Evolutionary conservation across 352 stramenopile species (phyloP).

Genomic region (Phytophthora melonis): DNA sequence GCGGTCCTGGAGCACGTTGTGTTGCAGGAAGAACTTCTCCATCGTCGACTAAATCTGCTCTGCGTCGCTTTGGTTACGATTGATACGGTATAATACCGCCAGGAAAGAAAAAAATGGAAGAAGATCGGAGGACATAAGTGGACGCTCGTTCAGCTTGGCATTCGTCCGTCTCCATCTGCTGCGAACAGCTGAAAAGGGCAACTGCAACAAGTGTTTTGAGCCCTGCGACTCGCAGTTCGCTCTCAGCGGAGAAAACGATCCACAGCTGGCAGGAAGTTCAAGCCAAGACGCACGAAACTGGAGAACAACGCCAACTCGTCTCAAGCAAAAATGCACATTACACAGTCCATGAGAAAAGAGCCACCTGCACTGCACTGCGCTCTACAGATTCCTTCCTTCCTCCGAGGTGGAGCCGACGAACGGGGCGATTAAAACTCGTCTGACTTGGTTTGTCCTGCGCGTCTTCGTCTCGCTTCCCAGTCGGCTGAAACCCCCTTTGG

Average conservation of each 20-base stretch:
- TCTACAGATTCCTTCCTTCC: conserved; percentile 45
- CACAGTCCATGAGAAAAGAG: conserved; percentile 33
- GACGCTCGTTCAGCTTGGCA: background rate
- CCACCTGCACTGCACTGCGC: conserved; percentile 37
- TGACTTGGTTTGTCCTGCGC: conserved; percentile 19
- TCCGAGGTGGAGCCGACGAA: conserved; percentile 9
- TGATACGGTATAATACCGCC: background rate
- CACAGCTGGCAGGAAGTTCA: background rate
- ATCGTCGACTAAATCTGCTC: conserved; percentile 43
- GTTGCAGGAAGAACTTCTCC: conserved; percentile 86
- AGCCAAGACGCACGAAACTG: background rate
- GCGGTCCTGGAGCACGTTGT: conserved; percentile 78
- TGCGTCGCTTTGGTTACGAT: conserved; percentile 19
- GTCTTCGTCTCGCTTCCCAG: conserved; percentile 8
- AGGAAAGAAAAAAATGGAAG: background rate
- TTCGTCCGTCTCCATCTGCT: background rate
- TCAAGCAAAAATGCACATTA: conserved; percentile 38
- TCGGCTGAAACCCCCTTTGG: conserved; percentile 1
- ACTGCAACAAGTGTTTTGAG: background rate
- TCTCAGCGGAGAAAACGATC: background rate
- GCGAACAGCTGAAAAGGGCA: conserved; percentile 1
- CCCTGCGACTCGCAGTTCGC: background rate
- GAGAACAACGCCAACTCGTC: conserved; percentile 9
- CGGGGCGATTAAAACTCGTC: conserved; percentile 18
- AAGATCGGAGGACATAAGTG: conserved; percentile 16